These are phyloP conservation scores for Furcasterigmium furcatum DNA, from an alignment of 2,329 filamentous ascomycete genomes.

Conservation along the genomic window DNA sequence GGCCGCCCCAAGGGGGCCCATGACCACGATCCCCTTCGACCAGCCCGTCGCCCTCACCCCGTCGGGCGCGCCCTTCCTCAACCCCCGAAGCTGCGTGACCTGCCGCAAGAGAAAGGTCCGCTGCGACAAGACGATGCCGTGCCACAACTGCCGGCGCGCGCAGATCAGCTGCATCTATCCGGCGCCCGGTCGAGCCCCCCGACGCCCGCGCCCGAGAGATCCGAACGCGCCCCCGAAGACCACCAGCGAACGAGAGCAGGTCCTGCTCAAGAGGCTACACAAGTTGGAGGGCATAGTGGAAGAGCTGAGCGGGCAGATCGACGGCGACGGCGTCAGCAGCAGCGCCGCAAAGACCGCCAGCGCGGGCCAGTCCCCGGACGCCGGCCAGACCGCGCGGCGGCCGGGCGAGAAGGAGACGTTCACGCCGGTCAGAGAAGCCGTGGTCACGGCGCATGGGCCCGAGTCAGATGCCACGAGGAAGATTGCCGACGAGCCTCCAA, in stretches of 20 bases:
- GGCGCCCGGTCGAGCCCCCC: conserved; percentile 68
- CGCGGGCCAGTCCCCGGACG: conserved; percentile 34
- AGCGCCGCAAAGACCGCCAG: conserved; percentile 18
- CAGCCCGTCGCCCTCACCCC: conserved; percentile 12
- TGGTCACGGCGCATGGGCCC: too few species aligned
- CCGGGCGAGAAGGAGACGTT: too few species aligned
- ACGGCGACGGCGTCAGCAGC: conserved; percentile 41
- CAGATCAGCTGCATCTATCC: conserved; percentile 72
- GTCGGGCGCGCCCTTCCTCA: conserved; percentile 28
- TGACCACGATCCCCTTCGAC: conserved; percentile 10
- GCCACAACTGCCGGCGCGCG: conserved; percentile 70
- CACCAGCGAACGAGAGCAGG: conserved; percentile 60
- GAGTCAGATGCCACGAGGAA: too few species aligned
- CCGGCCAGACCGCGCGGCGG: neutral
- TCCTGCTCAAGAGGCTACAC: conserved; percentile 68
- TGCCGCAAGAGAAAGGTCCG: conserved; percentile 63
- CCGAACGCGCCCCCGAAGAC: conserved; percentile 59
- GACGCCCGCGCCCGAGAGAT: conserved; percentile 62
- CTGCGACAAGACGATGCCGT: conserved; percentile 76
- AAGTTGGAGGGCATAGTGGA: conserved; percentile 76
- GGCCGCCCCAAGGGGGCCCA: neutral
- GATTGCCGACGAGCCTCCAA: too few species aligned
- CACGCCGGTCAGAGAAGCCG: too few species aligned
- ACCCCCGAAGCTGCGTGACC: conserved; percentile 47
- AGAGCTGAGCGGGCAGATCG: conserved; percentile 62